A percentile compares a stretch with the other conserved stretches of the same genome.
Evolutionary conservation across 805 yeast species (phyloP).

Genomic region (Candida sphagnicola): DNA sequence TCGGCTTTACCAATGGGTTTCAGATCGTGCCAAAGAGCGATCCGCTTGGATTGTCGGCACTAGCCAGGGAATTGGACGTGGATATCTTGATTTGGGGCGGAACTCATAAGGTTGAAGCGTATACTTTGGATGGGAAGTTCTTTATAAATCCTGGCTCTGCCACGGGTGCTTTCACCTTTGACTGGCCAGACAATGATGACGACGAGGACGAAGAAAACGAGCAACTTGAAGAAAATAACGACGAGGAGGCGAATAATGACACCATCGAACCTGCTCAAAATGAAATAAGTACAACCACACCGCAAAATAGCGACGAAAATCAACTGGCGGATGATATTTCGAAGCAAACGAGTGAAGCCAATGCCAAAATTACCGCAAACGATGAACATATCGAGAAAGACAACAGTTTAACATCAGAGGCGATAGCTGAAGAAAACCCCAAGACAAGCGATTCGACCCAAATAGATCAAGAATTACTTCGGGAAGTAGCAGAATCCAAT

Average conservation of each 20-base stretch:
- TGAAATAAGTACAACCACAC: too few species aligned
- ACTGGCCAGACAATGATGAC: conserved; percentile 55
- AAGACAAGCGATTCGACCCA: conserved; percentile 9
- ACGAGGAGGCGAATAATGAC: conserved; percentile 24
- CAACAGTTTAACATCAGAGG: background rate
- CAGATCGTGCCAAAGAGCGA: conserved; percentile 82
- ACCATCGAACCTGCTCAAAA: too few species aligned
- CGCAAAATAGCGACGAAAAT: conserved; percentile 37
- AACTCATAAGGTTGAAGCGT: conserved; percentile 88
- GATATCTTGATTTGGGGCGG: conserved; percentile 93
- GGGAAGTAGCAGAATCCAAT: conserved; percentile 16
- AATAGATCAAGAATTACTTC: conserved; percentile 13
- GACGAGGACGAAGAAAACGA: conserved; percentile 37
- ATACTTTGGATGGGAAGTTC: conserved; percentile 85
- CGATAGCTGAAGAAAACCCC: conserved; percentile 2
- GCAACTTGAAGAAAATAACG: conserved; percentile 23
- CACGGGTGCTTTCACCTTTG: conserved; percentile 78
- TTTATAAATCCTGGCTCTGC: conserved; percentile 97
- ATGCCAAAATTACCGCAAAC: conserved; percentile 19
- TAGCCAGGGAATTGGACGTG: conserved; percentile 88
- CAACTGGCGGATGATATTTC: conserved; percentile 22
- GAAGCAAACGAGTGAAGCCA: conserved; percentile 25
- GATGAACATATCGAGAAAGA: conserved; percentile 15
- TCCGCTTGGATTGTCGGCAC: conserved; percentile 73
- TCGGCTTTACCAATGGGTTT: conserved; percentile 85